Evolutionary conservation across 805 yeast genomes (phyloP), one percentile per base, ranked within the genome.

Genomic region (Phaffomyces antillensis): DNA sequence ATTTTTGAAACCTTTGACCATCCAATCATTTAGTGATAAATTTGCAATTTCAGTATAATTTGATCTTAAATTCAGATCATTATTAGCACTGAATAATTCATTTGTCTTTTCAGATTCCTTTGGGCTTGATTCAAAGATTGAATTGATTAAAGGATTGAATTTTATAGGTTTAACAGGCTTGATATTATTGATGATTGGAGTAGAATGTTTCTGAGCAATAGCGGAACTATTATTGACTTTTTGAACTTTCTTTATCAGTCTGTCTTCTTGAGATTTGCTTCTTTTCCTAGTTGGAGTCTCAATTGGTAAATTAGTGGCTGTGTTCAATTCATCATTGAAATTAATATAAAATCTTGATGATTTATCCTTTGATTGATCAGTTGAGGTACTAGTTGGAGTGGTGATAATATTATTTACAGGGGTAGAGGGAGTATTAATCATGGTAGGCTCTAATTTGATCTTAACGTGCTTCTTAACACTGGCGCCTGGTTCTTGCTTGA

Each of bases 1-100:
- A 25, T 73, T 52, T 3, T 47, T 31, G 7, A 65, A 57, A 0
- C 77, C 75, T 15, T 47, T 45, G 10, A 41, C 15, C 3, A 65
- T 48, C 79, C 80, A 76, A 13, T 64, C 60, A 10, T 49, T 44
- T 11, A 66, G 49, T 0, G 59, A 28, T 45, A 53, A 47, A 8
- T 50, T 48, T 0, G 65, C 57, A n/a, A 58, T 50, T 4, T 56
- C 52, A 24, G 53, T 41, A 35, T 65, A 65, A 34, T 61, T 56
- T 56, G 13, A 54, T 50, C 11, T 52, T 46, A 15, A 49, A 43
- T 45, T 45, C 12, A 43, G 24, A 13, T 46, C 48, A 33, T 31
- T 28, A 31, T 40, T 45, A 7, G 43, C 32, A 3, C 39, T 39
- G 31, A 46, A 46, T 2, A 33, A 36, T 3, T 42, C 38, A 26